These are phyloP conservation scores for Kwoniella bestiolae DNA, from an alignment of 768 basidiomycete species.

Conservation along the genomic window DNA sequence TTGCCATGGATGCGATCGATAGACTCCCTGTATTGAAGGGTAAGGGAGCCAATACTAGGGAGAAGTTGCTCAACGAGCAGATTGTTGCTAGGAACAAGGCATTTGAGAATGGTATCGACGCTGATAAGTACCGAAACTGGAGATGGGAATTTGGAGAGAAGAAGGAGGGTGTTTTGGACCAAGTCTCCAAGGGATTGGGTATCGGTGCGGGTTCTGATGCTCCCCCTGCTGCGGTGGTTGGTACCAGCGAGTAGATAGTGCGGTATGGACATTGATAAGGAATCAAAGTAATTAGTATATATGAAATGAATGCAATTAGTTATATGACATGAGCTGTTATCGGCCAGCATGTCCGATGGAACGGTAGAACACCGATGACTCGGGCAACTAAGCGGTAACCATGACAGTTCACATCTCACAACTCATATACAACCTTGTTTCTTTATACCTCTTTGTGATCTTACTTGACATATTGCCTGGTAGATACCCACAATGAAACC, in stretches of 20 bases:
- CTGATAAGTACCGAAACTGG: conserved; percentile 37
- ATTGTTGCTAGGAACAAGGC: conserved; percentile 44
- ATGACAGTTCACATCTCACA: too few species aligned
- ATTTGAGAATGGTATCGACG: conserved; percentile 52
- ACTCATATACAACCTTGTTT: too few species aligned
- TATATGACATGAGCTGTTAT: background rate
- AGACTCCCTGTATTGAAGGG: conserved; percentile 41
- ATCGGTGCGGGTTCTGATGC: conserved; percentile 19
- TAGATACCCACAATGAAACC: conserved; percentile 1
- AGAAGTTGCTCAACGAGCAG: conserved; percentile 46
- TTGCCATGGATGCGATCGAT: conserved; percentile 54
- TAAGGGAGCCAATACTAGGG: conserved; percentile 40
- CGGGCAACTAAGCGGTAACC: conserved; percentile 3
- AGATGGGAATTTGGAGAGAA: conserved; percentile 38
- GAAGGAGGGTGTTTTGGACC: conserved; percentile 20
- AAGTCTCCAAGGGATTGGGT: conserved; percentile 21
- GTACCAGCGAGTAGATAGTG: conserved; percentile 29
- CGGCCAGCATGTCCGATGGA: background rate
- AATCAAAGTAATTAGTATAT: background rate
- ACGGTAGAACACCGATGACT: background rate
- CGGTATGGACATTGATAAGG: background rate
- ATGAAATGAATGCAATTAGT: background rate
- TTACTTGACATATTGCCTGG: too few species aligned
- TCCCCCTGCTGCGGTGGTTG: conserved; percentile 31
- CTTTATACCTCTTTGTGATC: too few species aligned